Evolutionary conservation across 2,329 filamentous ascomycete species (phyloP).

Genomic region (Colletotrichum salicis): DNA sequence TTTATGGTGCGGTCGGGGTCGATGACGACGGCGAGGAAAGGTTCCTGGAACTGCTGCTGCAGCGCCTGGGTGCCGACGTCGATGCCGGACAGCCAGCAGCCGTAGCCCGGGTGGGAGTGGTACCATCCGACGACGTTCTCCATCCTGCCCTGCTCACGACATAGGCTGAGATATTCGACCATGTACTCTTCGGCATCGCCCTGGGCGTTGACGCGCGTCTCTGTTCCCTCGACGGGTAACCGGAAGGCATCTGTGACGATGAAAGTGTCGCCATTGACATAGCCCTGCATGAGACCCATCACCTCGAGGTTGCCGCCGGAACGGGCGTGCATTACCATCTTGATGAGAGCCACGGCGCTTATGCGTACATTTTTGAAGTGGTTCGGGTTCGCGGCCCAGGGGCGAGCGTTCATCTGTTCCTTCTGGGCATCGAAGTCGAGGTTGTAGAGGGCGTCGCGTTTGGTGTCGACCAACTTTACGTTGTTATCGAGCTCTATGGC

Average conservation of each 20-base stretch:
- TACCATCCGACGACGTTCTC: constrained; percentile 99
- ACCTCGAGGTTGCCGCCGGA: constrained; percentile 91
- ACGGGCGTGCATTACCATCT: constrained; percentile 99
- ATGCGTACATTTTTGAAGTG: constrained; percentile 96
- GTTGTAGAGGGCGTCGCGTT: constrained; percentile 90
- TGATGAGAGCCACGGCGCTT: constrained; percentile 91
- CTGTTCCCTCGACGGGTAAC: constrained; percentile 96
- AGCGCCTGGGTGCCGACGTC: constrained; percentile 89
- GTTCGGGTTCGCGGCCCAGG: constrained; percentile 82
- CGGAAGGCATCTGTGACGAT: constrained; percentile 95
- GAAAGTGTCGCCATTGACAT: constrained; percentile 85
- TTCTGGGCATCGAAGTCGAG: constrained; percentile 79
- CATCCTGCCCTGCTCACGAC: constrained; percentile 78
- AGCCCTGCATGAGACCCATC: constrained; percentile 98
- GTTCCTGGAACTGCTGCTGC: constrained; percentile 88
- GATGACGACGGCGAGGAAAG: constrained; percentile 92
- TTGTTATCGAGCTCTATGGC: constrained; percentile 85
- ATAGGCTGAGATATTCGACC: constrained; percentile 82
- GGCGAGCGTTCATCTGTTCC: constrained; percentile 69
- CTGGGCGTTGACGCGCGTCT: constrained; percentile 96
- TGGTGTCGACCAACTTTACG: constrained; percentile 83
- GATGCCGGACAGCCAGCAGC: constrained; percentile 97
- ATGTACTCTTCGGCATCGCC: constrained; percentile 98
- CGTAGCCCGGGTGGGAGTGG: constrained; percentile 96
- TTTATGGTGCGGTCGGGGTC: constrained; percentile 96